Percentiles rank a stretch among this genome's conserved stretches.
phyloP scores from a whole-genome alignment of 2,329 filamentous ascomycete species.

The Neopestalotiopsis sp. region DNA sequence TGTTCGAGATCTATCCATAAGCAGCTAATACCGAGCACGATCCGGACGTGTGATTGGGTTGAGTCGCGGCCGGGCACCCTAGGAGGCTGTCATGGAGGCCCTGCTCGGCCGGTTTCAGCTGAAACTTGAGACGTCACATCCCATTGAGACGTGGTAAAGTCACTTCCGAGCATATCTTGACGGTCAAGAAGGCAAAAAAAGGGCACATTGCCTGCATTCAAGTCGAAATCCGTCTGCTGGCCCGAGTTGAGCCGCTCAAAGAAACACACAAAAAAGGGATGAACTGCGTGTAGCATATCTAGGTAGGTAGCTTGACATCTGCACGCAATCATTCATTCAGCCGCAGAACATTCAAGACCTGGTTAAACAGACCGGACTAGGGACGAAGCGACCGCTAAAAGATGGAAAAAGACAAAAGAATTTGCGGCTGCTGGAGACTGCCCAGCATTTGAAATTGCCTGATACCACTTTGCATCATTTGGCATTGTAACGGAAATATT shows the following conservation, averaged over 20 bases:
- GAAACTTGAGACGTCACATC: slow-evolving; percentile 13
- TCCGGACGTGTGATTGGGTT: slow-evolving; percentile 11
- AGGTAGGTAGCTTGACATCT: neutral
- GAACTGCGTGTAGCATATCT: neutral
- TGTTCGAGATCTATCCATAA: slow-evolving; percentile 18
- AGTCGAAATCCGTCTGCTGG: neutral
- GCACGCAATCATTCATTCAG: neutral
- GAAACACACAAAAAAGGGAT: neutral
- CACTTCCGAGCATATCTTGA: neutral
- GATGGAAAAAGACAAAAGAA: neutral
- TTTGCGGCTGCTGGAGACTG: neutral
- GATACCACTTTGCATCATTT: neutral
- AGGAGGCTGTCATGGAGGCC: neutral
- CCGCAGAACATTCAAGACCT: neutral
- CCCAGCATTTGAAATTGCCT: neutral
- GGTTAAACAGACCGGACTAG: neutral
- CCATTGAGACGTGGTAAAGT: slow-evolving; percentile 10
- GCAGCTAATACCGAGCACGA: slow-evolving; percentile 11
- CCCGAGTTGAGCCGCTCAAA: neutral
- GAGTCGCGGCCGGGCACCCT: slow-evolving; percentile 14
- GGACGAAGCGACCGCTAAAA: neutral
- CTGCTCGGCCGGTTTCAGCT: slow-evolving; percentile 17
- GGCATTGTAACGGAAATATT: neutral
- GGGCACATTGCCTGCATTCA: neutral
- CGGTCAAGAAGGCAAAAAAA: too few relatives aligned